Conservation (phyloP, 2,329 filamentous ascomycete genomes). For the Akanthomyces lecanii region DNA sequence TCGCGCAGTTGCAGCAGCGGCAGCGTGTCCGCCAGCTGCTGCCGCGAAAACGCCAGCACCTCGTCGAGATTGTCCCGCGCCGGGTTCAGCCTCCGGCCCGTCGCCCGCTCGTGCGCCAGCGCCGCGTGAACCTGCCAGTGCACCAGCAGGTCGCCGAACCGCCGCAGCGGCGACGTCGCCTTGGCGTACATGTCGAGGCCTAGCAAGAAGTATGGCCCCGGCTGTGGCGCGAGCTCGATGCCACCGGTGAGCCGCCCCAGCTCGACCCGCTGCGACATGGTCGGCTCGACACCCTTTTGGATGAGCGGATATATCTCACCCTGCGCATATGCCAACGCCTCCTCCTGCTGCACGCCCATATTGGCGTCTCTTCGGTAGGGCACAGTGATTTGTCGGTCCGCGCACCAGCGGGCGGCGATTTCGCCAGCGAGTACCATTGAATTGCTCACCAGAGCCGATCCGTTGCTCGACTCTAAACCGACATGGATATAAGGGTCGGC, state of each 20-base stretch:
- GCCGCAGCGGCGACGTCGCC: conserved; percentile 62
- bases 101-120: conserved; percentile 43
- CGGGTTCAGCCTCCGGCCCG: conserved; percentile 24
- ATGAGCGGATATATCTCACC: conserved; percentile 33
- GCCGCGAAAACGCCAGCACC: conserved; percentile 44
- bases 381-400: conserved; percentile 52
- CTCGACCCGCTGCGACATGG: conserved; percentile 26
- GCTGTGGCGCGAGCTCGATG: conserved; percentile 47
- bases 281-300: conserved; percentile 31
- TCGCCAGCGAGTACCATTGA: conserved; percentile 60
- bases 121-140: conserved; percentile 65
- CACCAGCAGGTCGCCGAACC: conserved; percentile 58
- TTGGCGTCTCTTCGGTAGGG: conserved; percentile 53
- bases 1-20: conserved; percentile 51
- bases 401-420: conserved; percentile 58
- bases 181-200: conserved; percentile 59
- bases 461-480: conserved; percentile 27
- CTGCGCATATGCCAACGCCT: conserved; percentile 35
- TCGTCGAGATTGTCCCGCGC: conserved; percentile 26
- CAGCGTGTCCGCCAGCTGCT: conserved; percentile 41
- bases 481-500: conserved; percentile 50
- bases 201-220: conserved; percentile 53
- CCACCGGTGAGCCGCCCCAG: conserved; percentile 39
- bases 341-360: conserved; percentile 32
- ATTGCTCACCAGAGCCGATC: conserved; percentile 34